These are phyloP conservation scores for Trichocladium uniseriatum DNA, from an alignment of 495 filamentous ascomycete genomes.

Conservation along the genomic window DNA sequence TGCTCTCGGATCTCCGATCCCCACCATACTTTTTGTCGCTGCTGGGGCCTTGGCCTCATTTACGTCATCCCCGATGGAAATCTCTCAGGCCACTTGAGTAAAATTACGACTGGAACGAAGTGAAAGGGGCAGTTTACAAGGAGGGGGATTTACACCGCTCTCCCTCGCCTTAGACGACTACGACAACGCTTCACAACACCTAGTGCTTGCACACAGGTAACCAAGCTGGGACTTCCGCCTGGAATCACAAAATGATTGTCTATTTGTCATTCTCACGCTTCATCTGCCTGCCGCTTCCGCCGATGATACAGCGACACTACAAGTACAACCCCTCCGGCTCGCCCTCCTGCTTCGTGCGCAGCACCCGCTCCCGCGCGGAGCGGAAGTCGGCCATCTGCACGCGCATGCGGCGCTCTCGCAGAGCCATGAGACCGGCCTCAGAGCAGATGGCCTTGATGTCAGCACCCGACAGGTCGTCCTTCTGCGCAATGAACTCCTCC, in stretches of 20 bases:
- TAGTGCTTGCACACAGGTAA: no score
- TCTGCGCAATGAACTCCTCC: conserved; percentile 97
- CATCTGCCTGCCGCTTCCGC: not conserved
- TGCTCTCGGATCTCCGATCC: not conserved
- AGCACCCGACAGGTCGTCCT: conserved; percentile 93
- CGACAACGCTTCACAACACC: no score
- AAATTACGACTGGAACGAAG: no score
- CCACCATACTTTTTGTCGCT: not conserved
- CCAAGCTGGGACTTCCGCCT: not conserved
- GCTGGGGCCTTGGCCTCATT: no score
- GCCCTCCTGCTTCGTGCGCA: conserved; percentile 98
- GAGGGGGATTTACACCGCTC: no score
- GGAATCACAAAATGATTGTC: conserved; percentile 3
- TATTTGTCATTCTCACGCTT: conserved; percentile 12
- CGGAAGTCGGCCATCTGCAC: conserved; percentile 99
- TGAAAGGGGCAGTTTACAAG: no score
- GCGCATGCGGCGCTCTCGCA: conserved; percentile 92
- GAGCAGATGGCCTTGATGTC: conserved; percentile 99
- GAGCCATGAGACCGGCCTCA: conserved; percentile 89
- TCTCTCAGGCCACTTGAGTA: no score
- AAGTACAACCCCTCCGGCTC: conserved; percentile 98
- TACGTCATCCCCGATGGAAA: no score
- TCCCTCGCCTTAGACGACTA: no score
- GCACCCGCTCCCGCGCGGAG: conserved; percentile 79
- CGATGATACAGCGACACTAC: conserved; percentile 43